A percentile compares a stretch with the other conserved stretches of the same genome.
Evolutionary conservation across 2,329 filamentous ascomycete genomes (phyloP).

Genomic region (Penicillium sp.): DNA sequence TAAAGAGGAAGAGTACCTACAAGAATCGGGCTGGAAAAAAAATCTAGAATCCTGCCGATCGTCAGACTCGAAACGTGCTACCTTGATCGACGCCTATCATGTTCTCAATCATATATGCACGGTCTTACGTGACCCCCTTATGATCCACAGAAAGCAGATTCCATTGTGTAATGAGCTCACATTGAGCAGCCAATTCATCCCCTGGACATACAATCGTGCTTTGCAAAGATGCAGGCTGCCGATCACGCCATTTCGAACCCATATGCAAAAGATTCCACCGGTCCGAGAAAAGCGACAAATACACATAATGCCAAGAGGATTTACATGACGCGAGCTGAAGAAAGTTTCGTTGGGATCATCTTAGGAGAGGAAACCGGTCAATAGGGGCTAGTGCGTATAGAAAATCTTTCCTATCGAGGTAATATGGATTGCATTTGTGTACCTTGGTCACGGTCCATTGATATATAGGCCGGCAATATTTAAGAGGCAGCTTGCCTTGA

Average conservation of each 20-base stretch:
- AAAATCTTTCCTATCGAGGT: background rate
- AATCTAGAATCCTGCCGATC: too few species aligned
- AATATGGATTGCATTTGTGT: background rate
- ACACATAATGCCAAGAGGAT: constrained; percentile 3
- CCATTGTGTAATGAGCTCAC: background rate
- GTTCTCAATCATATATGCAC: background rate
- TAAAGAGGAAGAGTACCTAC: too few species aligned
- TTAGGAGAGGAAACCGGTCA: too few species aligned
- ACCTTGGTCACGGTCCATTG: background rate
- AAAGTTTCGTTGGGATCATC: background rate
- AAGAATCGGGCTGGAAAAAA: too few species aligned
- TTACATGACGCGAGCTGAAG: constrained; percentile 6
- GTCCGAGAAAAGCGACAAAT: too few species aligned
- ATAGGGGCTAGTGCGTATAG: too few species aligned
- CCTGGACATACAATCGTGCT: background rate
- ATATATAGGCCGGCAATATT: background rate
- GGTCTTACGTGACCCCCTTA: background rate
- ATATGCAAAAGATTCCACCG: too few species aligned
- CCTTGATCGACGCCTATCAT: too few species aligned
- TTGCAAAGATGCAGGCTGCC: background rate
- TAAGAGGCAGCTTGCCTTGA: background rate
- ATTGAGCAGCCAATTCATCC: background rate
- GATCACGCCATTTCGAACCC: too few species aligned
- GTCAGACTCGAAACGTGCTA: too few species aligned
- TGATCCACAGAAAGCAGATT: background rate